These are phyloP conservation scores for Wallacemonas sp. DNA, from an alignment of 208 protist species.

Conservation along the genomic window DNA sequence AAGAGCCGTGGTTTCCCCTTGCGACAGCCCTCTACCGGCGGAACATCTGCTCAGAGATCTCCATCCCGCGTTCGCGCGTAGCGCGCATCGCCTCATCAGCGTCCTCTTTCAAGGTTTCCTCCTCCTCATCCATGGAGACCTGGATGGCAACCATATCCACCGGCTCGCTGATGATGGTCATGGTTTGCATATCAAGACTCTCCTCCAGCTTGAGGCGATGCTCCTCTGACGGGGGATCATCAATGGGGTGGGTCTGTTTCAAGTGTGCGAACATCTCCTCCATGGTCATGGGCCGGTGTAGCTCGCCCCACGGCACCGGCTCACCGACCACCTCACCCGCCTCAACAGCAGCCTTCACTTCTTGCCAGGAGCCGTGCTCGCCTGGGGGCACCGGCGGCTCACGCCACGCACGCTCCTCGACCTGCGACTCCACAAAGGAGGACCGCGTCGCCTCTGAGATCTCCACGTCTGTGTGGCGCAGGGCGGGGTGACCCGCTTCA, in stretches of 20 bases:
- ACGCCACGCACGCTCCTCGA: slow-evolving; percentile 86
- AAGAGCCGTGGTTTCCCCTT: neutral
- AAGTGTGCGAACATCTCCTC: slow-evolving; percentile 68
- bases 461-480: slow-evolving; percentile 57
- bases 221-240: slow-evolving; percentile 71
- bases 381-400: slow-evolving; percentile 85
- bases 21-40: slow-evolving; percentile 13
- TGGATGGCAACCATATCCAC: slow-evolving; percentile 67
- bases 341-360: slow-evolving; percentile 79
- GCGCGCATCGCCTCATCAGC: slow-evolving; percentile 24
- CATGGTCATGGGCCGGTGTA: slow-evolving; percentile 75
- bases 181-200: slow-evolving; percentile 66
- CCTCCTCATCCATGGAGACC: slow-evolving; percentile 25
- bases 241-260: slow-evolving; percentile 47
- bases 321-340: slow-evolving; percentile 63
- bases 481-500: slow-evolving; percentile 72
- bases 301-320: slow-evolving; percentile 42
- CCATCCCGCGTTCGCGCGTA: slow-evolving; percentile 33
- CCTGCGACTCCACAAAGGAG: slow-evolving; percentile 79
- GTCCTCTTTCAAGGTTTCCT: slow-evolving; percentile 18
- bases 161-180: slow-evolving; percentile 53
- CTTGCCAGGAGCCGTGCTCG: slow-evolving; percentile 85
- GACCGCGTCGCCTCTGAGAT: slow-evolving; percentile 70
- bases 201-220: slow-evolving; percentile 51
- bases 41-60: slow-evolving; percentile 50